These are phyloP conservation scores for Zymoseptoria crescenta DNA, from an alignment of 2,329 filamentous ascomycete species.

Conservation along the genomic window DNA sequence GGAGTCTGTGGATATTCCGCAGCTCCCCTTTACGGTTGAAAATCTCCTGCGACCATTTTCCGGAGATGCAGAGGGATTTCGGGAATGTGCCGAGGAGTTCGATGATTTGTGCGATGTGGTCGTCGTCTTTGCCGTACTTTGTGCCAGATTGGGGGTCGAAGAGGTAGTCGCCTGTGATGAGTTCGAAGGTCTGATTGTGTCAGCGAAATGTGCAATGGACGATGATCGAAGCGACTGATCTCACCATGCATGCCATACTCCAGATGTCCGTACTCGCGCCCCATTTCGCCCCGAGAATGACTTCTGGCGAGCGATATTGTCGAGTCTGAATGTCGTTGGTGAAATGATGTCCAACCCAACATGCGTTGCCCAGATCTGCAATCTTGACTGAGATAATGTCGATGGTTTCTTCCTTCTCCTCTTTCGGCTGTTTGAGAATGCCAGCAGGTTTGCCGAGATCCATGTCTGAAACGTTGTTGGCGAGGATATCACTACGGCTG, in stretches of 20 bases:
- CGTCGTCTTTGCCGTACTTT: constrained; percentile 98
- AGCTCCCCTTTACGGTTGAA: constrained; percentile 97
- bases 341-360: constrained; percentile 98
- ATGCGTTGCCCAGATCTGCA: constrained; percentile 94
- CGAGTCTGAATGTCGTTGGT: constrained; percentile 98
- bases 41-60: constrained; percentile 97
- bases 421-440: constrained; percentile 42
- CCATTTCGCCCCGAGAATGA: constrained; percentile 95
- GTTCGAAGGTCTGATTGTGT: constrained; percentile 72
- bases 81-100: constrained; percentile 91
- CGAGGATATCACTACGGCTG: constrained; percentile 59
- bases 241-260: constrained; percentile 99
- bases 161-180: constrained; percentile 96
- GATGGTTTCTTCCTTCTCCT: constrained; percentile 50
- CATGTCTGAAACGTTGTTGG: constrained; percentile 89
- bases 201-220: constrained; percentile 5
- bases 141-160: constrained; percentile 98
- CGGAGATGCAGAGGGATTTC: constrained; percentile 80
- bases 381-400: constrained; percentile 98
- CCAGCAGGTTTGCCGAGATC: constrained; percentile 70
- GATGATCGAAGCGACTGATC: constrained; percentile 21
- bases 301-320: constrained; percentile 94
- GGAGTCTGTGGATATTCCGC: constrained; percentile 90
- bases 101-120: constrained; percentile 98
- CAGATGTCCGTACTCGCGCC: constrained; percentile 98